Base-by-base conservation (phyloP, 1,284 basidiomycete genomes). In the Lentinus polychrous region DNA sequence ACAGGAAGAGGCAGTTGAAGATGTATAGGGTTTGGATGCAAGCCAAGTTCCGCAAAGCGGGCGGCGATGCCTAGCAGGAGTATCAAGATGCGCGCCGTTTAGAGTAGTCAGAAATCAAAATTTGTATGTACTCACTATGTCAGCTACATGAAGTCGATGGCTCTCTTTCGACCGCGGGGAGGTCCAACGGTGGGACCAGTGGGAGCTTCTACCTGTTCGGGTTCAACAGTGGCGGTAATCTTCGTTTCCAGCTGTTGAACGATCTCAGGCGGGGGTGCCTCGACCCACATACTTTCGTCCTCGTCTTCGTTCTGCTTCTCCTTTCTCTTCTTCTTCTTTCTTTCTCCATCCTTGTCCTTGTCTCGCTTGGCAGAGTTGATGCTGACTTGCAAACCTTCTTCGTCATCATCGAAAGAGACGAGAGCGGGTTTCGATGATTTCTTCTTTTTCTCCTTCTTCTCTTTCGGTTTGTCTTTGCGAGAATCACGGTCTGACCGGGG, bases 21-120 rank as follows among this genome's bases (percentile, higher is more conserved):
- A 97, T 97, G 94, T 95, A 94, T 65, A 74, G 94, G 39, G 89
- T 94, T 3, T 95, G 91, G 91, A 84, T 94, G 81, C 91, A 95
- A 67, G 89, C 82, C 2, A 90, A 88, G 64, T 94, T 93, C 59
- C 70, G 73, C 46, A 90, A 40, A 87, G 54, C 17, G 8, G 20
- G 39, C 10, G 7, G 10, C 20, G 14, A 37, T 4, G 4, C 27
- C 27, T 27, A 37, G 33, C 33, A 34, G 35, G 14, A 6, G 35
- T 37, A 37, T 14, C 5, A 37, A 12, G 35, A 18, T 6, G 14
- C n/a, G 35, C 12, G 4, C 14, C 4, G 18, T 15, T 5, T 37
- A 37, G n/a, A 18, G 14, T 12, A 15, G 35, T 37, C 35, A 37
- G 14, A 14, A 18, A 37, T 37, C 10, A n/a, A 34, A 8, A 14